Conservation (phyloP, 2,329 filamentous ascomycete species). For the Beauveria sp. region DNA sequence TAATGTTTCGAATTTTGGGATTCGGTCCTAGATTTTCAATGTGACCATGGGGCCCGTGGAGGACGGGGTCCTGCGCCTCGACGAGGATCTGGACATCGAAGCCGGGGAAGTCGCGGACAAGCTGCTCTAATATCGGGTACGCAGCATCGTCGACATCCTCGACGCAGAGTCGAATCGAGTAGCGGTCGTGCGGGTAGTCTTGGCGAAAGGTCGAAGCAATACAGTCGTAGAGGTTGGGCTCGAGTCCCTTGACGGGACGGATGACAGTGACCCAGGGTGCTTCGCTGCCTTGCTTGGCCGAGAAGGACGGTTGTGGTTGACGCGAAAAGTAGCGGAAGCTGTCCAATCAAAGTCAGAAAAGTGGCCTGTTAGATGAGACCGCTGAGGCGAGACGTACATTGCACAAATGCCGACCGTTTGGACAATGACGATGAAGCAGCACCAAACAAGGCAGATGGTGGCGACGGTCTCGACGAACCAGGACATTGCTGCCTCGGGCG, state of each 20-base stretch:
- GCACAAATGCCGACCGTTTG: conserved; percentile 49
- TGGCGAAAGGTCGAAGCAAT: conserved; percentile 80
- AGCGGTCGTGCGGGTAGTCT: conserved; percentile 65
- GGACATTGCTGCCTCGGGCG: conserved; percentile 19
- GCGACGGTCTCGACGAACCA: conserved; percentile 32
- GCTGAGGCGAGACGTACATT: conserved; percentile 35
- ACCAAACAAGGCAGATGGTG: conserved; percentile 45
- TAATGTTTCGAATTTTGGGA: conserved; percentile 97
- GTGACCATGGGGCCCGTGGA: conserved; percentile 47
- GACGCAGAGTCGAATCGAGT: conserved; percentile 79
- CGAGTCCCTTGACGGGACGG: conserved; percentile 86
- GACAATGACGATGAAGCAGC: conserved; percentile 42
- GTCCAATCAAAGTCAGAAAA: neutral
- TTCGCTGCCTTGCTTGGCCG: conserved; percentile 40
- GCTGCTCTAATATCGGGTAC: conserved; percentile 60
- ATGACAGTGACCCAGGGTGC: conserved; percentile 84
- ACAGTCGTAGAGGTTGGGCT: conserved; percentile 86
- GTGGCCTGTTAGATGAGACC: neutral
- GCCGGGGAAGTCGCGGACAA: conserved; percentile 65
- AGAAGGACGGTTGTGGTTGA: conserved; percentile 40
- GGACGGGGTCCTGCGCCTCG: conserved; percentile 70
- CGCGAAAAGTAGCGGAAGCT: conserved; percentile 48
- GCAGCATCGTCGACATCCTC: conserved; percentile 68
- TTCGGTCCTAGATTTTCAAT: conserved; percentile 72
- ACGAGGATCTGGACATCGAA: conserved; percentile 68